Evolutionary conservation across 768 basidiomycete species (phyloP), one percentile per base, ranked within the genome.

Genomic region (Cubamyces sp.): DNA sequence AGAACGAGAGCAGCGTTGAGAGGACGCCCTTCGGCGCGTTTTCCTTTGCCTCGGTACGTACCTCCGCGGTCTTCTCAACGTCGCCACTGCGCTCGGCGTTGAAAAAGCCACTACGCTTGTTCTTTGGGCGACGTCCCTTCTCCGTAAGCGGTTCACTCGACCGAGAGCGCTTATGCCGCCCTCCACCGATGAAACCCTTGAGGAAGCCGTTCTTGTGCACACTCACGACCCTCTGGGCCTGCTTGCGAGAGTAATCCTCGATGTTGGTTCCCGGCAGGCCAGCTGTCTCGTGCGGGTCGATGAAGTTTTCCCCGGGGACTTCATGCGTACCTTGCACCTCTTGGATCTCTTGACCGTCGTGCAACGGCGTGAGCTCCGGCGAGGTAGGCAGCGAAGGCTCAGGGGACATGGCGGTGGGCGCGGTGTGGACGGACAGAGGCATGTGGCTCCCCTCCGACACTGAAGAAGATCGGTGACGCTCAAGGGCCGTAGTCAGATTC

Each of bases 1-100:
- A 90, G 23, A 91, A 77, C 19, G 86, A 79, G 47, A 92, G 75
- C 42, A 92, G 72, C 0, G 88, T 79, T 2, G 87, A 85, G 5
- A 92, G 78, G 6, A 92, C 83, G 16, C 89, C 87, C 12, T 78
- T 79, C 77, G 61, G 47, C 57, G 54, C 8, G 70, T 47, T 60
- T 37, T 57, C 64, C 57, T 60, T 61, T 62, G 51, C 48, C 46
- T 63, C 61, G n/a, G 46, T 25, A 37, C 54, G 58, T 48, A 61
- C 64, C 51, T 71, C 70, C 21, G 68, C 67, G 58, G 45, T 49
- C 49, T 67, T 64, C 64, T 70, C 63, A 37, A 72, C 54, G 57
- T 71, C 64, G 50, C 54, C 52, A 34, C 30, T 19, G 49, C 52
- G 48, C 40, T 64, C 48, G 52, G 45, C 19, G 53, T 23, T 49